phyloP scores from a whole-genome alignment of 169 alveolate species.

The Plasmodium billcollinsi region DNA sequence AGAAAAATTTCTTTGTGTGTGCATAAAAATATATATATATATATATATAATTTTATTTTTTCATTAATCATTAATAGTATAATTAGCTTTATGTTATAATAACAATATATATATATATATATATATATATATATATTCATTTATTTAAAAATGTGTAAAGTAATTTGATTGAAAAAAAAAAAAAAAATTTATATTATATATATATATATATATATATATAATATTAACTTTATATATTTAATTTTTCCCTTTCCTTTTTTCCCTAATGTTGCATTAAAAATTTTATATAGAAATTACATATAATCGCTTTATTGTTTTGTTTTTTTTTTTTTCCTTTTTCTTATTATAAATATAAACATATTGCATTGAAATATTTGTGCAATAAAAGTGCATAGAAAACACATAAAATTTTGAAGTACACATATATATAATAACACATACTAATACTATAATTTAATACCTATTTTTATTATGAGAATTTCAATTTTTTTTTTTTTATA shows the following conservation, averaged over 20 bases:
- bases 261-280: constrained; percentile 21
- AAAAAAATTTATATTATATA: neutral
- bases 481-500: constrained; percentile 20
- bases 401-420: constrained; percentile 41
- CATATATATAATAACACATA: neutral
- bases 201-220: neutral
- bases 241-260: constrained; percentile 26
- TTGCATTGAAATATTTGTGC: constrained; percentile 30
- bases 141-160: too few species aligned
- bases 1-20: constrained; percentile 35
- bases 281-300: constrained; percentile 23
- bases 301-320: constrained; percentile 16
- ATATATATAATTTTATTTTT: neutral
- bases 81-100: neutral
- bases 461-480: constrained; percentile 22
- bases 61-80: neutral
- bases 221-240: constrained; percentile 8
- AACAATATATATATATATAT: too few species aligned
- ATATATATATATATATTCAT: too few species aligned
- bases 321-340: constrained; percentile 13
- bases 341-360: neutral
- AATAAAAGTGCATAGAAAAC: constrained; percentile 49
- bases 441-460: neutral
- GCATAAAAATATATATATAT: constrained; percentile 29
- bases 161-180: neutral